phyloP scores from a whole-genome alignment of 768 basidiomycete species.

The Boletus speciosus region DNA sequence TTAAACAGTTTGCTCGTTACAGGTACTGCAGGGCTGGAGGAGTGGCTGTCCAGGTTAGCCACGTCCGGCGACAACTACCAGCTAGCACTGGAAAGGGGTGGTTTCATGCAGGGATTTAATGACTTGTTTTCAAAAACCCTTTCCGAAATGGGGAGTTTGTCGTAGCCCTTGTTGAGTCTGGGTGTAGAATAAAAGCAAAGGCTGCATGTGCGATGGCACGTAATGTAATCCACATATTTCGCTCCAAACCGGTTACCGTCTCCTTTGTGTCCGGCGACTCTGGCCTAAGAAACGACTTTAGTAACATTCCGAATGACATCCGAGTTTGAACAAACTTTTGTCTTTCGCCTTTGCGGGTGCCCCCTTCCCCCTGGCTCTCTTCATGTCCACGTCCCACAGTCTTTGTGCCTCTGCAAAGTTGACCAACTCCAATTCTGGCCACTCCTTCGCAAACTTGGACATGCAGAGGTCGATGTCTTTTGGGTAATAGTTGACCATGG shows the following conservation, averaged over 20 bases:
- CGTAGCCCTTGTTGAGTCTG: slow-evolving; percentile 22
- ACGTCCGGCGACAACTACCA: slow-evolving; percentile 29
- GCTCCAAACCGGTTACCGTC: slow-evolving; percentile 27
- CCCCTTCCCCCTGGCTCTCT: slow-evolving; percentile 76
- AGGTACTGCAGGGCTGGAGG: slow-evolving; percentile 60
- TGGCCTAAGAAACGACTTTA: slow-evolving; percentile 37
- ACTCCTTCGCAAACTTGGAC: slow-evolving; percentile 44
- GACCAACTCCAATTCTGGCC: slow-evolving; percentile 57
- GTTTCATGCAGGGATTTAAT: slow-evolving; percentile 60
- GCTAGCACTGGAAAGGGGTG: slow-evolving; percentile 45
- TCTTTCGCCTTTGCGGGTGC: slow-evolving; percentile 77
- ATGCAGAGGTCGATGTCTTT: slow-evolving; percentile 54
- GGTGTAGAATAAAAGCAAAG: not conserved
- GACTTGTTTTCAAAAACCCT: slow-evolving; percentile 61
- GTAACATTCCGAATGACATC: not conserved
- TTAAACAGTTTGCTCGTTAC: slow-evolving; percentile 62
- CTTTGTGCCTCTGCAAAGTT: slow-evolving; percentile 68
- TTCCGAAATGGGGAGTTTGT: slow-evolving; percentile 52
- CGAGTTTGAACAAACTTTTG: slow-evolving; percentile 45
- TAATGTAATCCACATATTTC: not conserved
- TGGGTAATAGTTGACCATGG: slow-evolving; percentile 85
- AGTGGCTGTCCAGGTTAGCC: slow-evolving; percentile 51
- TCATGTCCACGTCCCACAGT: slow-evolving; percentile 62
- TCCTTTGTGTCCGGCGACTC: slow-evolving; percentile 49
- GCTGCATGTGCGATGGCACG: not conserved